Evolutionary conservation across 116 monocot genomes (phyloP).

Genomic region (Phalaenopsis hybrid): DNA sequence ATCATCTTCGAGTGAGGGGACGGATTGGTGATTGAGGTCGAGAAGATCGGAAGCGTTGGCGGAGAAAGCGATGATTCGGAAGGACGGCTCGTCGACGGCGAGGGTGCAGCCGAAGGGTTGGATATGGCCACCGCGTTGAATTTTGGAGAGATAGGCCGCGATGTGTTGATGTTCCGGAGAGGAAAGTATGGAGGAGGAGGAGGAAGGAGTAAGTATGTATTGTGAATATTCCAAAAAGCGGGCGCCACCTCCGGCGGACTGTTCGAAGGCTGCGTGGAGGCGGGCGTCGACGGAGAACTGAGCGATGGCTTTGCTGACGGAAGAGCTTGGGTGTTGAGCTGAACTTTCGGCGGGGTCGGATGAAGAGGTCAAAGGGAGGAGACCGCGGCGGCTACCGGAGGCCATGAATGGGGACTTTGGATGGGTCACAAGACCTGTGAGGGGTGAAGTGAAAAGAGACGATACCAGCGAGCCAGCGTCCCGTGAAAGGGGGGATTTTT

Average conservation of each 20-base stretch:
- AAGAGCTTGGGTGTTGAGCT: not conserved
- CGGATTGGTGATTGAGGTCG: constrained; percentile 47
- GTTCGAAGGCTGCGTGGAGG: constrained; percentile 87
- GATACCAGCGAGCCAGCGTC: too few species aligned
- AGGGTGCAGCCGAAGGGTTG: constrained; percentile 83
- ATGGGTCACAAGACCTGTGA: too few species aligned
- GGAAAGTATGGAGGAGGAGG: not conserved
- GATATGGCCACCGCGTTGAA: constrained; percentile 84
- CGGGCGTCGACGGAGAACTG: constrained; percentile 89
- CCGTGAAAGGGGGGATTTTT: too few species aligned
- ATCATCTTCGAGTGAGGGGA: constrained; percentile 25
- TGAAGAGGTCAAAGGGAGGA: not conserved
- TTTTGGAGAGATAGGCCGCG: constrained; percentile 78
- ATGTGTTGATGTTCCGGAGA: constrained; percentile 55
- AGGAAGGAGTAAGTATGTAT: constrained; percentile 22
- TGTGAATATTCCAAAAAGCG: constrained; percentile 66
- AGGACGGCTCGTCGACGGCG: constrained; percentile 55
- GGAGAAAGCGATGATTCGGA: constrained; percentile 62
- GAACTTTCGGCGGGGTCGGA: not conserved
- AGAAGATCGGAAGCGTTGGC: constrained; percentile 72
- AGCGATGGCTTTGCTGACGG: constrained; percentile 62
- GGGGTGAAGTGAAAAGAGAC: not conserved
- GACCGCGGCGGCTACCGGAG: constrained; percentile 8
- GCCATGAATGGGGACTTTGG: constrained; percentile 2
- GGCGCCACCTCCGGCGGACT: constrained; percentile 54